Evolutionary conservation across 1,139 yeast genomes (phyloP), one percentile per base, ranked within the genome.

Genomic region (Geotrichum reessii): DNA sequence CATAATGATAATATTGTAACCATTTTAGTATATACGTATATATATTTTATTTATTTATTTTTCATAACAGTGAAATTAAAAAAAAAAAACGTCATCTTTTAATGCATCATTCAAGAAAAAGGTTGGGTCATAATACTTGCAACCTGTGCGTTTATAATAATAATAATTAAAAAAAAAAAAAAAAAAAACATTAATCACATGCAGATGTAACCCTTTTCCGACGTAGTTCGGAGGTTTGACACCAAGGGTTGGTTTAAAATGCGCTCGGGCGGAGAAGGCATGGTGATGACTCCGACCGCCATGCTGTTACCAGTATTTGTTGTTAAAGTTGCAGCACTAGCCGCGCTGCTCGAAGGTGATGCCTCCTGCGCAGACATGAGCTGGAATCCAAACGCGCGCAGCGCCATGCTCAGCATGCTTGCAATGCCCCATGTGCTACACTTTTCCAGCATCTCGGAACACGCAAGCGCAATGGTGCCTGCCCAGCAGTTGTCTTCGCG

Each of bases 341-440:
- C 4, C 28, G 7, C 28, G 28, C 28, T 25, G 28, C 28, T 7
- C 7, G 28, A 7, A 3, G 40, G 40, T 14, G 40, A 31, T 14
- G 40, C 40, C 40, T 31, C 40, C 40, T 31, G 42, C 3, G 33
- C 11, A 22, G 59, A 19, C 12, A 47, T 47, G n/a, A 54, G 53
- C 24, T 54, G 55, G 22, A 47, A 47, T 3, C 56, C 71, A 61
- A 70, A 64, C 9, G 69, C 63, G 46, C 70, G 61, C 59, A 70
- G 47, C 3, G 71, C 62, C 47, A 63, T 53, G 40, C 70, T 62
- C 54, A 71, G 60, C n/a, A 69, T 65, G 28, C 61, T 62, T 1
- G 71, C 65, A 33, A 70, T 57, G 9, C 71, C 69, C 73, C 73
- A 71, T 11, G 66, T 59, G 37, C 65, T 67, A 25, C 66, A 61